Evolutionary conservation across 2,329 filamentous ascomycete species (phyloP), one percentile per base, ranked within the genome.

Genomic region (Fusarium acutatum): DNA sequence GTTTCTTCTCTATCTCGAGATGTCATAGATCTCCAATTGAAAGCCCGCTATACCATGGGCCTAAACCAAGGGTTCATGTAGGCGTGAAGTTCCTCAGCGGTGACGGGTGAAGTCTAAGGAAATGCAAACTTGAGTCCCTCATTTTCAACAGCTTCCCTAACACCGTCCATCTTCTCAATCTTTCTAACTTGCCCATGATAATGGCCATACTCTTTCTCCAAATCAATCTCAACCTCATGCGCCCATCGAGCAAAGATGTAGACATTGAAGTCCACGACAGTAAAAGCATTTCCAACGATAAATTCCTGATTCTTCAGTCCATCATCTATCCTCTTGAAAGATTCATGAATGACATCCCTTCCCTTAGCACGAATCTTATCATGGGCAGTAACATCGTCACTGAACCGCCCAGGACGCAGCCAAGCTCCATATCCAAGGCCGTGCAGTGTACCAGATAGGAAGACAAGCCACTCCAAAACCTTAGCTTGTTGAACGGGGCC

Each of bases 401-500:
- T 76, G 57, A 79, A 83, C 2, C 81, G 71, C 4, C 35, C 46
- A 1, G 81, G 81, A 14, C 77, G 72, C 11, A 74, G 62, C 5
- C 71, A 56, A 37, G 77, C 77, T 11, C 63, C 79, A 28, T 76
- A 82, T 1, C 77, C 82, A 17, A 71, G 20, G 8, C 72, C 69
- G 41, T 83, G 82, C 7, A 82, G 56, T 2, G 79, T 79, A 0
- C 79, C 80, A 4, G 80, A 80, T 3, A 83, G 66, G 73, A 78
- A 83, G 4, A 66, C 69, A 22, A 80, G 41, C 82, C 82, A 84
- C 58, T 83, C 77, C 2, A 72, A 20, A 0, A 78, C 74, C 41
- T 75, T 78, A 6, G 81, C 78, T 1, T 68, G 72, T 7, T 78
- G 73, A 2, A 81, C 18, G 0, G 52, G 5, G 0, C 60, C 63